phyloP scores from a whole-genome alignment of 225 moss, liverwort and hornwort species.

The Polytrichum formosum region DNA sequence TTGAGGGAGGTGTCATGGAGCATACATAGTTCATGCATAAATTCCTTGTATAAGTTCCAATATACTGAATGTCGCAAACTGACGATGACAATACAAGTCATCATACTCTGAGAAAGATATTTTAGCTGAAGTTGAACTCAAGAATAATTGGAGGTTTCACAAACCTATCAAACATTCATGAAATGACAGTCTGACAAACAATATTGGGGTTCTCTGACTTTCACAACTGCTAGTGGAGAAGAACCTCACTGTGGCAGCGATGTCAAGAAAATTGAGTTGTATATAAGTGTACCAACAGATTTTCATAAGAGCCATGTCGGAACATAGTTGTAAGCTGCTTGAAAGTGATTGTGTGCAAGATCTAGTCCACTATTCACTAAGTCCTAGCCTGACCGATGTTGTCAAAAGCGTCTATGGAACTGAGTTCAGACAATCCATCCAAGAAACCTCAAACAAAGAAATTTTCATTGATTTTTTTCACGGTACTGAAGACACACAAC shows the following conservation, averaged over 20 bases:
- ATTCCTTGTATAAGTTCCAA: too few relatives aligned
- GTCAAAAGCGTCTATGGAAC: not conserved
- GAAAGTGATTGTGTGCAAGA: not conserved
- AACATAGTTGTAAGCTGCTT: not conserved
- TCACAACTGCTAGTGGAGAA: not conserved
- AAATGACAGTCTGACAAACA: not conserved
- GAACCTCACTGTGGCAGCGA: not conserved
- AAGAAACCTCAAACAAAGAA: not conserved
- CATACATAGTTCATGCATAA: too few relatives aligned
- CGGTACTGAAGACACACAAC: not conserved
- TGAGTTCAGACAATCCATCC: not conserved
- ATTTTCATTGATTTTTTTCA: conserved; percentile 1
- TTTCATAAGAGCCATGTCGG: too few relatives aligned
- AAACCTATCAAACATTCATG: not conserved
- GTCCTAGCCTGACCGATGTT: not conserved
- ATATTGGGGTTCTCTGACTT: not conserved
- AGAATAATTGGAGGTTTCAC: not conserved
- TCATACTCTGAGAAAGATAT: too few relatives aligned
- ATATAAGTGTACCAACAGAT: too few relatives aligned
- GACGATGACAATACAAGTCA: too few relatives aligned
- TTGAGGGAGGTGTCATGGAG: too few relatives aligned
- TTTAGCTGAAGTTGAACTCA: not conserved
- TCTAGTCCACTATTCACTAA: not conserved
- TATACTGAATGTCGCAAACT: too few relatives aligned
- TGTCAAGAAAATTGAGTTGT: too few relatives aligned